A percentile compares a stretch with the other conserved stretches of the same genome.
These are phyloP conservation scores for Linnemannia hyalina DNA, from an alignment of 192 early-diverging fungal species.

Conservation along the genomic window DNA sequence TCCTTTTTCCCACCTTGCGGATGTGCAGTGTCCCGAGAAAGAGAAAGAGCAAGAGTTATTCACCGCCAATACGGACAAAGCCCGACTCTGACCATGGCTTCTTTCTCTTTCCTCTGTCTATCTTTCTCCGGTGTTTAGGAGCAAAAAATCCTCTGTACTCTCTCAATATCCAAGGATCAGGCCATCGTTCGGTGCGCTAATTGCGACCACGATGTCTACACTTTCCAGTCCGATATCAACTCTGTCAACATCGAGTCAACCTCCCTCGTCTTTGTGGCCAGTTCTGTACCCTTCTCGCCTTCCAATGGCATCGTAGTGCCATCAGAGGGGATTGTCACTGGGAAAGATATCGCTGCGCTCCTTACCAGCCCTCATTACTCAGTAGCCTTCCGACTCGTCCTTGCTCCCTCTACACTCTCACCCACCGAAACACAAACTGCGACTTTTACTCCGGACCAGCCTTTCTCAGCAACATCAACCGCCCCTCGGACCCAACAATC, in stretches of 20 bases:
- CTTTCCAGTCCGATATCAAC: slow-evolving; percentile 33
- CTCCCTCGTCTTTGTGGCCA: slow-evolving; percentile 33
- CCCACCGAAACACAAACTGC: background rate
- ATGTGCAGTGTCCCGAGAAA: background rate
- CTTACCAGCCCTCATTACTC: slow-evolving; percentile 35
- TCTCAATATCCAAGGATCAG: slow-evolving; percentile 43
- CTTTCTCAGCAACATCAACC: slow-evolving; percentile 2
- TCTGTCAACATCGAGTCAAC: slow-evolving; percentile 40
- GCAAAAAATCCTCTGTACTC: slow-evolving; percentile 52
- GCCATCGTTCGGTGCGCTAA: slow-evolving; percentile 39
- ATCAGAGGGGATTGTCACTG: slow-evolving; percentile 19
- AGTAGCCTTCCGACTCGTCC: slow-evolving; percentile 38
- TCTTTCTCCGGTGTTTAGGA: slow-evolving; percentile 13
- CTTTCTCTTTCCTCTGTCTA: background rate
- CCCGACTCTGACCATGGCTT: background rate
- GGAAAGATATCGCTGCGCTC: slow-evolving; percentile 19
- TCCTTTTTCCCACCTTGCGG: background rate
- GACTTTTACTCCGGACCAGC: background rate
- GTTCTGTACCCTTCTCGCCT: slow-evolving; percentile 37
- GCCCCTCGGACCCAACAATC: slow-evolving; percentile 1
- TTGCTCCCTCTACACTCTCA: slow-evolving; percentile 1
- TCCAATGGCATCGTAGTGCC: slow-evolving; percentile 32
- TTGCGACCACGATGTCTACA: slow-evolving; percentile 42
- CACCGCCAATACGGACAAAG: background rate
- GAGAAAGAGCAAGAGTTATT: background rate